Evolutionary conservation across 352 stramenopile genomes (phyloP).

Genomic region (Globisporangium uncinulatum): DNA sequence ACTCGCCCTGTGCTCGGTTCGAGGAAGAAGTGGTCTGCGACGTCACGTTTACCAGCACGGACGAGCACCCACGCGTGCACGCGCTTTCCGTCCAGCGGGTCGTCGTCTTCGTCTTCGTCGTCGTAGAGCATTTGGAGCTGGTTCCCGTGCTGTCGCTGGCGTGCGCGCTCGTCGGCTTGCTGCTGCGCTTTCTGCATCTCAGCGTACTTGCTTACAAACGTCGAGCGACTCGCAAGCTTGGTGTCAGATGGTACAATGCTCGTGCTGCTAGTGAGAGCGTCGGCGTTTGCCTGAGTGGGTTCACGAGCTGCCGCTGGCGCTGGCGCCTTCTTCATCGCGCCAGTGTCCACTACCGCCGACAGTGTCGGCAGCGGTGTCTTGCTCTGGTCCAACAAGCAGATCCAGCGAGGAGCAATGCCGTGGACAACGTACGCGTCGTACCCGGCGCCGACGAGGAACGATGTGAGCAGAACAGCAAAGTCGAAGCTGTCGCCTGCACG

Average conservation of each 20-base stretch:
- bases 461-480: constrained; percentile 83
- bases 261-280: background rate
- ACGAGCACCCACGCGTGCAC: constrained; percentile 92
- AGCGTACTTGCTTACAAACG: constrained; percentile 68
- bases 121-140: constrained; percentile 44
- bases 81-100: constrained; percentile 64
- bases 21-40: constrained; percentile 86
- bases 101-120: constrained; percentile 65
- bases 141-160: constrained; percentile 30
- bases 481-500: constrained; percentile 91
- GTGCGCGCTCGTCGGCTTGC: constrained; percentile 22
- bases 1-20: constrained; percentile 89
- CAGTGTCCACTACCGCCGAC: constrained; percentile 32
- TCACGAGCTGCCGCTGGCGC: constrained; percentile 1
- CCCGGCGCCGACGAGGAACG: constrained; percentile 90
- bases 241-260: constrained; percentile 13
- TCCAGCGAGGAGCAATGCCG: constrained; percentile 80
- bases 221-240: constrained; percentile 46
- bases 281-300: background rate
- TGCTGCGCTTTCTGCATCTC: constrained; percentile 41
- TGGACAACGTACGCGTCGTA: constrained; percentile 95
- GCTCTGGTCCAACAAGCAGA: constrained; percentile 91
- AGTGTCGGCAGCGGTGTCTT: constrained; percentile 60
- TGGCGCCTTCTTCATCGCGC: constrained; percentile 27
- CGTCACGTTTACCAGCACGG: constrained; percentile 83